Base-by-base conservation (phyloP, 148 eudicot species). In the Dysphania ambrosioides region DNA sequence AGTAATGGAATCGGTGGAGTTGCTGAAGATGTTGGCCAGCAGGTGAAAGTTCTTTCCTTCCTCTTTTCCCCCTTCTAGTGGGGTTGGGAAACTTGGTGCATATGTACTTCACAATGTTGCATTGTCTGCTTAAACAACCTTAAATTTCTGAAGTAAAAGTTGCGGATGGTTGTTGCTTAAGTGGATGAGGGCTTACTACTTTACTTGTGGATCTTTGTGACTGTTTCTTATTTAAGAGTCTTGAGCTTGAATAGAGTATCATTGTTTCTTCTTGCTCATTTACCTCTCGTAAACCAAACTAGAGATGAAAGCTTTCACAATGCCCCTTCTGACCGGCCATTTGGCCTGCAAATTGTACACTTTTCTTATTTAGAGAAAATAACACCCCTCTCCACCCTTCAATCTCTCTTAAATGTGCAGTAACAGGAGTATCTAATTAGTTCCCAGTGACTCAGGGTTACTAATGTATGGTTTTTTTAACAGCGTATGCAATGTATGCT, bases 1-100 rank as follows among this genome's bases (percentile, higher is more conserved):
- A 69, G 68, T 23, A 69, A 78, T 64, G 87, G 85, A 70, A 55
- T 70, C 42, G 66, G 75, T 64, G 72, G 78, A 59, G 80, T 27
- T 75, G 83, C 83, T 75, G 83, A 86, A 75, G 83, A 86, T 51
- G 79, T 82, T 66, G 89, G 89, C 60, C 80, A 76, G 41, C 89
- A 86, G 85, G 89, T 86, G 51, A 73, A 59, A 56, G 1, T 70
- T 73, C 63, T 68, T 63, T 71, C 65, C 65, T 38, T 30, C n/a
- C 61, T 34, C 35, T 6, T 8, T 53, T 47, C 35, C 29, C 19
- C 13, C 9, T 36, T 36, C 40, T 24, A 3, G 36, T 29, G 16
- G 6, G 41, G 15, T 9, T 15, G 12, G 30, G 57, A 27, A 9
- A n/a, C 27, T 35, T 24, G 26, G 31, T 27, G 41, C 36, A 41